Evolutionary conservation across 306 rosid species (phyloP), one percentile per base, ranked within the genome.

Genomic region (Sicyos edulis): DNA sequence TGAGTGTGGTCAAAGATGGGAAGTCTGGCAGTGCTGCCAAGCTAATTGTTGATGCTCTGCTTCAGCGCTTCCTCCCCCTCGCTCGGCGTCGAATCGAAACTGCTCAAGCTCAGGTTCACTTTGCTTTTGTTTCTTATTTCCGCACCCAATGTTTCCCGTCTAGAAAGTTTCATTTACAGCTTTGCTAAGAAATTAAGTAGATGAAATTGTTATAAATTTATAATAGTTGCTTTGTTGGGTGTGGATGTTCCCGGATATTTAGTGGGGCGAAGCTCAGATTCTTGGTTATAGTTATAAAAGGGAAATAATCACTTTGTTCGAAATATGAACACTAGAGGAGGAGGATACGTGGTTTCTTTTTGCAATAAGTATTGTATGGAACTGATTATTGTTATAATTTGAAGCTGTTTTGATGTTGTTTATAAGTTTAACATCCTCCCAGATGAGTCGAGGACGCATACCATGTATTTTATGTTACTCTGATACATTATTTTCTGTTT

Each of bases 71-170:
- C 78, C 99, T 95, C 66, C 99, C 97, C 1, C 96, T 95, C 67
- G 96, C 99, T 44, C 95, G 99, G 42, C 97, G 99, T 64, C 97
- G 97, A 78, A 95, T 95, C 17, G 97, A 95, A 84, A 95, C 99
- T 51, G 96, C 99, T 54, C 99, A 95, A 87, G 99, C 97, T 3
- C 99, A 95, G 96, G 97, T 84, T 69, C 52, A 12, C 1, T 37
- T 37, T 37, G 44, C 44, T 50, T 34, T 34, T 52, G 55, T 17
- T 50, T 53, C 40, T 26, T 47, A 2, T 29, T 77, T 19, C 58
- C 5, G 19, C 10, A 40, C 47, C 32, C 37, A 40, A 15, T 13
- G 55, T n/a, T 50, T 45, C 4, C 64, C 10, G 44, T 56, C 14
- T 12, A 68, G 40, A 47, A 47, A 68, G 13, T 49, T 7, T 21